Base-by-base conservation (phyloP, 768 basidiomycete species). In the Trametes sanguinea region DNA sequence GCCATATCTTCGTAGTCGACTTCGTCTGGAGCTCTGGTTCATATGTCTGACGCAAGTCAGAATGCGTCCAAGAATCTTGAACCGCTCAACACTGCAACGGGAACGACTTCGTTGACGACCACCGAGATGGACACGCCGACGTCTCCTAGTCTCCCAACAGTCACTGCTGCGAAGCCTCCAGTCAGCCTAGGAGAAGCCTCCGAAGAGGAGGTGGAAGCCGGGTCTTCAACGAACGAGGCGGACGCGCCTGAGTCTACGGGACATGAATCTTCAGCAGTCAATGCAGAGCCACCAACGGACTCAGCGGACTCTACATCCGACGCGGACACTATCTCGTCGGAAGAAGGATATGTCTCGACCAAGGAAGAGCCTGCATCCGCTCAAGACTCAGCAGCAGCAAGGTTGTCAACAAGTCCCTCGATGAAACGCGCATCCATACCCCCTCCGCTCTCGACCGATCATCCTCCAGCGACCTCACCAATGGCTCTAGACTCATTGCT, bases 401-500 rank as follows among this genome's bases (percentile, higher is more conserved):
- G 35, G 1, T 37, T 11, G 35, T 8, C 27, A 1, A 14, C 57
- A 17, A 51, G 32, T 4, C 32, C 50, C 7, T 4, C 27, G n/a
- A 33, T 44, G 33, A 37, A 42, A 29, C 50, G 32, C 2, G 32
- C 30, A 8, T 59, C 57, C 30, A 48, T 57, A 1, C 50, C 51
- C 35, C 30, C 57, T 14, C 51, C 56, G 11, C 48, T 47, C 0
- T 57, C 55, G 33, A 47, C 63, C 9, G 50, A 33, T 3, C 42
- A 16, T 6, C 40, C 40, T 42, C 39, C 30, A 4, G 42, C 57
- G 16, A 50, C 54, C 10, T 64, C 68, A 2, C 60, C 66, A 7
- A 61, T 63, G 7, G 57, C 66, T 5, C 69, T 74, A 13, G 74
- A 74, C 48, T 59, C 61, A 1, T 68, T 74, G 29, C 68, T 75